Base-by-base conservation (phyloP, 2,329 filamentous ascomycete species). In the Teratosphaeria epicoccoides region DNA sequence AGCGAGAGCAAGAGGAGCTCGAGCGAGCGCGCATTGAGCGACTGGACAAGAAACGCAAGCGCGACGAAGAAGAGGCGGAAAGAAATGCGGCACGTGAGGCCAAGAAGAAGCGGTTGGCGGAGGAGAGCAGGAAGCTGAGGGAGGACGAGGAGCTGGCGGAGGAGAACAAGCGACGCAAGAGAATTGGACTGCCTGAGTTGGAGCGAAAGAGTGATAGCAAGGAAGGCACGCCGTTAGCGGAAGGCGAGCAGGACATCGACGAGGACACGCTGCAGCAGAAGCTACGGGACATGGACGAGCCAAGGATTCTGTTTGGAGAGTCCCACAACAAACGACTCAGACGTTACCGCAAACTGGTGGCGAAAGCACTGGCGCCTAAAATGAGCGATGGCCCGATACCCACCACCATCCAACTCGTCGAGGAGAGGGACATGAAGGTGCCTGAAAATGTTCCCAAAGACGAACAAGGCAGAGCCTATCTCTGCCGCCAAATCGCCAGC, bases 401-500 rank as follows among this genome's bases (percentile, higher is more conserved):
- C 2, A 97, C 91, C 17, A 89, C 82, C 6, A 72, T 97, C 52
- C 77, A 81, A 63, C 80, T 88, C 1, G 83, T 97, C 1, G 81
- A 85, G 6, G 90, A 94, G 70, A 82, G 83, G 66, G 84, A 95
- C 59, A 95, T 96, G 88, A 91, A 90, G 68, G 82, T 97, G 23
- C 73, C 81, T 1, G 74, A 76, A 14, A 75, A 73, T 43, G 71
- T 87, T 9, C 76, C 78, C 1, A 75, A 78, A 61, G 85, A 90
- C 59, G 73, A 73, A 20, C 80, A 83, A 40, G 85, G 75, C 0
- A 80, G 82, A 45, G 73, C 78, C 44, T 89, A 85, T 69, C 73
- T 98, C 40, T 91, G 85, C 72, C 79, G 91, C 10, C 91, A 98
- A 69, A 76, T 98, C 51, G 87, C 87, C 20, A 93, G 87, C 47